phyloP scores from a whole-genome alignment of 163 green algal species.

The Scenedesmus sp. region DNA sequence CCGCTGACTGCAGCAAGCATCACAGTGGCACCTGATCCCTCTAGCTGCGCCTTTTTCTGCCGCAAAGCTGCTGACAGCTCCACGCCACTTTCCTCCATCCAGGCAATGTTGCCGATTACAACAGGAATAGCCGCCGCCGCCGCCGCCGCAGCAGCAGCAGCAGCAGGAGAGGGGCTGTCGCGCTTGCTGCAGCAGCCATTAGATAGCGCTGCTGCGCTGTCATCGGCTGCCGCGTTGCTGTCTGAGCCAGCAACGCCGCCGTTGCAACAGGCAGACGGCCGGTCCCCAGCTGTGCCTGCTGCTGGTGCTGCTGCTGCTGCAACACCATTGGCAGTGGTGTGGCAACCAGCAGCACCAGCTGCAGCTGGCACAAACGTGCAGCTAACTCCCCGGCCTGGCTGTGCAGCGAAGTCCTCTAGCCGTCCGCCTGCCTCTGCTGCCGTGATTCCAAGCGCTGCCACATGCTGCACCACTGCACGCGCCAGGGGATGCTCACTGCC shows the following conservation, averaged over 20 bases:
- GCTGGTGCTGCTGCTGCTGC: background rate
- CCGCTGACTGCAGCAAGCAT: constrained; percentile 50
- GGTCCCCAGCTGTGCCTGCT: background rate
- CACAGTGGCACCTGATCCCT: constrained; percentile 24
- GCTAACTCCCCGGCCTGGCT: constrained; percentile 34
- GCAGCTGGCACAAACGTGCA: background rate
- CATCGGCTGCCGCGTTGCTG: background rate
- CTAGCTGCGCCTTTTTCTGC: constrained; percentile 39
- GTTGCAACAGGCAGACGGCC: background rate
- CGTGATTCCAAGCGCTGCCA: background rate
- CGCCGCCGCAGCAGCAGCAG: background rate
- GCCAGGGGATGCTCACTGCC: constrained; percentile 81
- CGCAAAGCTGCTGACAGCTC: constrained; percentile 31
- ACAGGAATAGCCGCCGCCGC: constrained; percentile 39
- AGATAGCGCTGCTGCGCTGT: background rate
- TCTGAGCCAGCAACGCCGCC: background rate
- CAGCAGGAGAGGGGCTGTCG: background rate
- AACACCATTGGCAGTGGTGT: background rate
- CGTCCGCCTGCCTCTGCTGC: background rate
- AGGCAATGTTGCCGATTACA: constrained; percentile 63
- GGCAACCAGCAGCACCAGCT: background rate
- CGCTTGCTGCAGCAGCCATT: background rate
- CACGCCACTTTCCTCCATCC: constrained; percentile 60
- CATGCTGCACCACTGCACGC: constrained; percentile 62
- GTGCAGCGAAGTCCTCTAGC: background rate